Base-by-base conservation (phyloP, 2,329 filamentous ascomycete genomes). In the Exophiala sp. region DNA sequence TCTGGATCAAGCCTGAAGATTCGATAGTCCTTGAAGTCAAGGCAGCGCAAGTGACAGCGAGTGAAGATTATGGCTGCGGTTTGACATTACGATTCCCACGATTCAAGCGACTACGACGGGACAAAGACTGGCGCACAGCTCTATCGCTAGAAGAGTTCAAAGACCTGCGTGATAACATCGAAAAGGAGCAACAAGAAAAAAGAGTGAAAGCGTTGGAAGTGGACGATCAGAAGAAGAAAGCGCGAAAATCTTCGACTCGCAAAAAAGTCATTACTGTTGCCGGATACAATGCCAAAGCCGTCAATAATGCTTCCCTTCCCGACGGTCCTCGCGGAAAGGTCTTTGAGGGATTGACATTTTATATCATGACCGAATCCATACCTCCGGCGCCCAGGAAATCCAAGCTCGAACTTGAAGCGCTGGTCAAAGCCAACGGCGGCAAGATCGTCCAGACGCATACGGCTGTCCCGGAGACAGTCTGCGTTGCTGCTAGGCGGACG, bases 1-100 rank as follows among this genome's bases (percentile, higher is more conserved):
- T 90, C 46, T 98, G 90, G 90, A 97, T 98, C 62, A 83, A 85
- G 27, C 89, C 93, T 0, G 82, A 80, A 45, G 87, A 97, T 53
- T 96, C 90, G 0, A 68, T 98, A 13, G 88, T 98, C 1, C 61
- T 98, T 0, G 85, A 86, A 38, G 86, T 93, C 55, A 98, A 97
- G 68, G 93, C 90, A 2, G 85, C 91, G 0, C 87, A 83, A 16
- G 80, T 94, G 0, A 80, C 78, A 0, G 70, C 74, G 0, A 91
- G 86, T 1, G 85, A 90, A 45, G 81, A 85, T 51, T 97, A 96
- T 64, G 82, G 84, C 6, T 80, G 80, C 13, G 80, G 80, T 1
- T 73, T 85, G 53, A 97, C 93, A 0, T 71, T 98, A 32, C 83
- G 93, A 1, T 98, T 98, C 61, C 93, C 93, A 1, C 82, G 93